Evolutionary conservation across 192 early-diverging fungal species (phyloP).

Genomic region (Coemansia erecta): DNA sequence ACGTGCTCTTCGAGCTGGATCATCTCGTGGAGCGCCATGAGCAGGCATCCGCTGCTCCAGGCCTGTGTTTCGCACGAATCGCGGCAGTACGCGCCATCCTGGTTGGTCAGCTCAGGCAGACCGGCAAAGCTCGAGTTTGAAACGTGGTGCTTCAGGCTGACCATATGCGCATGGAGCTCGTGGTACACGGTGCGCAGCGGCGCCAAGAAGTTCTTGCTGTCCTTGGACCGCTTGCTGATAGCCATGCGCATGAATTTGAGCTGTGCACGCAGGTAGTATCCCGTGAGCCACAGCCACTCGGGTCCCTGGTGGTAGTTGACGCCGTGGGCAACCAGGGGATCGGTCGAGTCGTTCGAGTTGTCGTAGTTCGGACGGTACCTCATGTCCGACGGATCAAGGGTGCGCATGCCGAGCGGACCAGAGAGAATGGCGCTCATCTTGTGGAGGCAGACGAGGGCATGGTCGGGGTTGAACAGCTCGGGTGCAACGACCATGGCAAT

Average conservation of each 20-base stretch:
- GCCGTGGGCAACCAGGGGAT: constrained; percentile 87
- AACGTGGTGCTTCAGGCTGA: constrained; percentile 57
- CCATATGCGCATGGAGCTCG: constrained; percentile 74
- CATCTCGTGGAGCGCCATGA: constrained; percentile 45
- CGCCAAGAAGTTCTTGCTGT: constrained; percentile 2
- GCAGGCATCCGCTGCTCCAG: constrained; percentile 62
- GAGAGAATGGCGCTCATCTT: constrained; percentile 66
- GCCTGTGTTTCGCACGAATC: constrained; percentile 93
- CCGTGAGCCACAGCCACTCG: constrained; percentile 95
- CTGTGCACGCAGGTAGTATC: constrained; percentile 87
- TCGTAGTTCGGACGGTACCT: constrained; percentile 93
- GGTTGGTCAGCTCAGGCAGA: constrained; percentile 95
- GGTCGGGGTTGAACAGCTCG: constrained; percentile 80
- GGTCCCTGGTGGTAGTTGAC: constrained; percentile 98
- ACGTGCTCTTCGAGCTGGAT: constrained; percentile 25
- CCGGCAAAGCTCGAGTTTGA: constrained; percentile 78
- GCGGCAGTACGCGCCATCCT: constrained; percentile 72
- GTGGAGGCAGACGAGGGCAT: constrained; percentile 69
- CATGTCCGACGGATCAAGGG: constrained; percentile 91
- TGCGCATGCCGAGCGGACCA: constrained; percentile 92
- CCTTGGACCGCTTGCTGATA: constrained; percentile 8
- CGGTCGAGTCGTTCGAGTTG: constrained; percentile 84
- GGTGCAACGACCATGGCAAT: constrained; percentile 94
- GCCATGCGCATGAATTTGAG: constrained; percentile 60
- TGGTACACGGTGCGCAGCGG: constrained; percentile 65